Conservation (phyloP, 106 monocot species). For the Dendrobium nobile region DNA sequence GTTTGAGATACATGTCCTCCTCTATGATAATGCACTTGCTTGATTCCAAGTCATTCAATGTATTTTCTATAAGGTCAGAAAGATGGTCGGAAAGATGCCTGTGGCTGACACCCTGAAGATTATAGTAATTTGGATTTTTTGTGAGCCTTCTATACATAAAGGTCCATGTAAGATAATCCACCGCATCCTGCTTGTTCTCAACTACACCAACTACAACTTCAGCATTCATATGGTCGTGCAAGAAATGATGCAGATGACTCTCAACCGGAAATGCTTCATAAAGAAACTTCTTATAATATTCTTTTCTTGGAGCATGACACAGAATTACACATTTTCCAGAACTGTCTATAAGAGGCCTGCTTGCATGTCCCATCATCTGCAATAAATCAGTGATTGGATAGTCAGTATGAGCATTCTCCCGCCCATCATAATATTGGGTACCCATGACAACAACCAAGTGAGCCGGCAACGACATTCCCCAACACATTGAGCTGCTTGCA, state of each 20-base stretch:
- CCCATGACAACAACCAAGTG: conserved; percentile 97
- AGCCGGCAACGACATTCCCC: conserved; percentile 77
- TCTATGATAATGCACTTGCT: conserved; percentile 88
- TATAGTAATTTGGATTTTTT: conserved; percentile 92
- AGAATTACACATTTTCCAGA: conserved; percentile 94
- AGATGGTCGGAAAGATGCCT: conserved; percentile 94
- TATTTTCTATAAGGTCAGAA: conserved; percentile 75
- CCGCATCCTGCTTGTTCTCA: conserved; percentile 96
- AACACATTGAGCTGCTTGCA: conserved; percentile 80
- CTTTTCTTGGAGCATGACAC: conserved; percentile 90
- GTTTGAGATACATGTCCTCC: conserved; percentile 91
- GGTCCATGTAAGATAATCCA: conserved; percentile 98
- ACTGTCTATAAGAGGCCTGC: conserved; percentile 81
- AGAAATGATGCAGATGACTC: conserved; percentile 87
- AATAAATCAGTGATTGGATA: conserved; percentile 95
- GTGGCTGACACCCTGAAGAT: conserved; percentile 96
- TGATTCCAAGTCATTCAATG: conserved; percentile 69
- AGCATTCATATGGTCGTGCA: conserved; percentile 94
- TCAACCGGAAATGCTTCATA: conserved; percentile 98
- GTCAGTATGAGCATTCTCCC: conserved; percentile 88
- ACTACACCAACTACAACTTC: conserved; percentile 78
- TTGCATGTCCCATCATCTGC: conserved; percentile 99
- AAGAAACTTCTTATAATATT: conserved; percentile 97
- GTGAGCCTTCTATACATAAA: conserved; percentile 93
- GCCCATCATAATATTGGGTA: conserved; percentile 84